Percentiles rank a stretch among this genome's conserved stretches.
Evolutionary conservation across 2,329 filamentous ascomycete species (phyloP).

Genomic region (Epichloe hybrida): DNA sequence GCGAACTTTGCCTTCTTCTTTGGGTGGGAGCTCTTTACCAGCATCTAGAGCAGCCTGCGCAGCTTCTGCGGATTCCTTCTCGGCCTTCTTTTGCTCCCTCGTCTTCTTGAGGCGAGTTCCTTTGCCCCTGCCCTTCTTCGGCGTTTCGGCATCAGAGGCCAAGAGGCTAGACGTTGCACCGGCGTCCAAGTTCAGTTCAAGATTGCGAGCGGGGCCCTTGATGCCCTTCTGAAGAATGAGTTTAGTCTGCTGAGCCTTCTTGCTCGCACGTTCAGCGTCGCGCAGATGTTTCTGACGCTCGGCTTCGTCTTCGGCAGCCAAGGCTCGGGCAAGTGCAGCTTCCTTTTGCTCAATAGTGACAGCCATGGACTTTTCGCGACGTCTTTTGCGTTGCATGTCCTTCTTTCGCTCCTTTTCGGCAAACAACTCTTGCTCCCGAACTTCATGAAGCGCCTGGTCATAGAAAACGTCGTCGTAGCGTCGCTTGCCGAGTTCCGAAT

Average conservation of each 20-base stretch:
- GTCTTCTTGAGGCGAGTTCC: constrained; percentile 77
- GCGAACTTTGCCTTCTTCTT: constrained; percentile 46
- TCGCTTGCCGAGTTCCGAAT: constrained; percentile 58
- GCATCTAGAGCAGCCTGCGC: constrained; percentile 75
- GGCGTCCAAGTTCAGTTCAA: constrained; percentile 72
- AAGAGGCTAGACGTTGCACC: constrained; percentile 79
- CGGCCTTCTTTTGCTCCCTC: constrained; percentile 71
- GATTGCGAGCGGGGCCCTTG: constrained; percentile 56
- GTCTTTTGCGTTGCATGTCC: constrained; percentile 95
- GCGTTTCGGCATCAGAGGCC: constrained; percentile 43
- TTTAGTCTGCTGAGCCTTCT: constrained; percentile 86
- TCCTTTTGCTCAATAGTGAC: constrained; percentile 87
- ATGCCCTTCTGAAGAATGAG: constrained; percentile 76
- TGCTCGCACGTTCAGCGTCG: constrained; percentile 79
- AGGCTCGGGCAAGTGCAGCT: constrained; percentile 63
- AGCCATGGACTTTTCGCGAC: constrained; percentile 90
- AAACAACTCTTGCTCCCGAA: constrained; percentile 77
- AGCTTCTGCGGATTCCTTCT: constrained; percentile 71
- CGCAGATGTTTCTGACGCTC: constrained; percentile 70
- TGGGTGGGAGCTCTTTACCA: constrained; percentile 52
- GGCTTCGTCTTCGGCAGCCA: constrained; percentile 65
- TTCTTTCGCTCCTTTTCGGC: constrained; percentile 99
- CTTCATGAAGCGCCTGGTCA: constrained; percentile 68
- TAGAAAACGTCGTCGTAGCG: constrained; percentile 68
- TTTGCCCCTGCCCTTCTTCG: constrained; percentile 42